Conservation (phyloP, 2,329 filamentous ascomycete genomes). For the Apiospora phragmitis region DNA sequence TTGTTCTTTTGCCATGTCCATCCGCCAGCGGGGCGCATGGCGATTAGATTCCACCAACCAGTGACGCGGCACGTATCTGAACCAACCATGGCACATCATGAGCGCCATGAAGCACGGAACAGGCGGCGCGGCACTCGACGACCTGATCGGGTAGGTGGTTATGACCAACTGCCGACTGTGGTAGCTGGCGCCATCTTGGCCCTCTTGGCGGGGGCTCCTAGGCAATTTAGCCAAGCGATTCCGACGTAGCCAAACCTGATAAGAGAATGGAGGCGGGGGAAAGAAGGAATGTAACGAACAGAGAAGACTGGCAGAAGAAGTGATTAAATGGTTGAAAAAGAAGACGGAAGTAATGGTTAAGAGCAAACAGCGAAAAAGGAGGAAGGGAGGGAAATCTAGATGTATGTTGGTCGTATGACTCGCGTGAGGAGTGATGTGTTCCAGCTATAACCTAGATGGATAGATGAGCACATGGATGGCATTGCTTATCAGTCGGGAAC, state of each 20-base stretch:
- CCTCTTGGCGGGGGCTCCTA: not conserved
- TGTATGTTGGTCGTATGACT: not conserved
- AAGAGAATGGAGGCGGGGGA: not conserved
- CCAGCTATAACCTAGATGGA: not conserved
- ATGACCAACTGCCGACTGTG: not conserved
- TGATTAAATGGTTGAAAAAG: not conserved
- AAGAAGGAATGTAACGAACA: too few species aligned
- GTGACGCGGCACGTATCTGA: not conserved
- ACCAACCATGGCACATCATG: not conserved
- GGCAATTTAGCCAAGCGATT: constrained; percentile 1
- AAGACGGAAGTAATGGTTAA: not conserved
- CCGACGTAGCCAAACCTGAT: not conserved
- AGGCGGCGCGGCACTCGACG: not conserved
- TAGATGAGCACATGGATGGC: not conserved
- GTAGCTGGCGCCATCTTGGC: not conserved
- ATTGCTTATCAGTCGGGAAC: not conserved
- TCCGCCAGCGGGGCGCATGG: not conserved
- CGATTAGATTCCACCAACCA: not conserved
- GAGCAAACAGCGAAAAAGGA: not conserved
- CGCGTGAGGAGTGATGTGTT: not conserved
- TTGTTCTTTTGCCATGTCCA: not conserved
- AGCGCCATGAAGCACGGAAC: not conserved
- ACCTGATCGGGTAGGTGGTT: not conserved
- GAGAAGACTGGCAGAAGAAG: not conserved
- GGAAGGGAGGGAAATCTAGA: not conserved